Conservation (phyloP, 2,329 filamentous ascomycete genomes). For the Aspergillus piperis region DNA sequence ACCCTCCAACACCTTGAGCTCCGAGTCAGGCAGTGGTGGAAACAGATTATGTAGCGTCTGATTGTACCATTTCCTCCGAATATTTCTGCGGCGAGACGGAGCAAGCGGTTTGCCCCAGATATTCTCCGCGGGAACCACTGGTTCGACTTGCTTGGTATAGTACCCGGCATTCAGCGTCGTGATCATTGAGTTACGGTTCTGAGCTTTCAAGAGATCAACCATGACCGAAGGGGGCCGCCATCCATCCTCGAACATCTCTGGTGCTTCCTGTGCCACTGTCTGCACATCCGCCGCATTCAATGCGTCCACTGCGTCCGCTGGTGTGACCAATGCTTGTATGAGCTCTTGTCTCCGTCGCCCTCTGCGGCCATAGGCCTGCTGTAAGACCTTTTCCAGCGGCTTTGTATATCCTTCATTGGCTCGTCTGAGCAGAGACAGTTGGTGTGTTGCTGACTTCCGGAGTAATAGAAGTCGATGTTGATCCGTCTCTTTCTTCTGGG, state of each 20-base stretch:
- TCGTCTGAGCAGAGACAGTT: slow-evolving; percentile 48
- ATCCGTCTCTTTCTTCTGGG: slow-evolving; percentile 27
- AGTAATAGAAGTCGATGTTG: slow-evolving; percentile 23
- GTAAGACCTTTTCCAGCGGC: slow-evolving; percentile 55
- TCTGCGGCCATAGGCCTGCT: slow-evolving; percentile 58
- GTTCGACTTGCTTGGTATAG: slow-evolving; percentile 28
- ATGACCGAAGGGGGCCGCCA: slow-evolving; percentile 40
- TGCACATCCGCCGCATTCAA: not conserved
- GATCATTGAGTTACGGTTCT: slow-evolving; percentile 32
- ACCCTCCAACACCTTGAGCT: slow-evolving; percentile 37
- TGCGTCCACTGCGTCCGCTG: slow-evolving; percentile 27
- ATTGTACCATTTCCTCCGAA: slow-evolving; percentile 42
- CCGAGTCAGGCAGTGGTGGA: slow-evolving; percentile 42
- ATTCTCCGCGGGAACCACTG: slow-evolving; percentile 37
- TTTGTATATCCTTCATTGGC: slow-evolving; percentile 59
- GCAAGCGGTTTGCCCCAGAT: slow-evolving; percentile 39
- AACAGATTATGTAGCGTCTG: slow-evolving; percentile 32
- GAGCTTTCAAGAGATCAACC: slow-evolving; percentile 36
- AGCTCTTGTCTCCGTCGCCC: slow-evolving; percentile 56
- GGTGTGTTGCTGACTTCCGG: slow-evolving; percentile 33
- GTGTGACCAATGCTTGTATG: slow-evolving; percentile 37
- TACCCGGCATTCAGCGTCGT: slow-evolving; percentile 26
- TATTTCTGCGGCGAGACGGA: slow-evolving; percentile 34
- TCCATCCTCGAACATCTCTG: slow-evolving; percentile 23
- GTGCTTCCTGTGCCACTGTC: not conserved